These are phyloP conservation scores for Sclerotinia trifoliorum DNA, from an alignment of 2,329 filamentous ascomycete genomes.

Conservation along the genomic window DNA sequence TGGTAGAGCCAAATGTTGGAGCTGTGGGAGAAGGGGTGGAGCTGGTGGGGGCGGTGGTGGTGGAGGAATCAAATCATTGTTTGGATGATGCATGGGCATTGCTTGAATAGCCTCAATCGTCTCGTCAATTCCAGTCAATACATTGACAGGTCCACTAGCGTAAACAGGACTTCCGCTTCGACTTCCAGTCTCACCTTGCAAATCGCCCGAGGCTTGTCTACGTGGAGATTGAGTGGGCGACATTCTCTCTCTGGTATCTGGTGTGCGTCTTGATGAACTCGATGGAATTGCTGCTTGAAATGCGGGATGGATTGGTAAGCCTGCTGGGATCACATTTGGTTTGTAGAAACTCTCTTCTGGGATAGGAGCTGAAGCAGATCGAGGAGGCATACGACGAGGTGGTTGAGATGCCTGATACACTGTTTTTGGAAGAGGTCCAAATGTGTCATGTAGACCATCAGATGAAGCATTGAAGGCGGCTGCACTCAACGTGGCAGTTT, in stretches of 20 bases:
- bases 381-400: slow-evolving; percentile 49
- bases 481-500: slow-evolving; percentile 1
- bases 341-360: slow-evolving; percentile 46
- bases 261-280: slow-evolving; percentile 38
- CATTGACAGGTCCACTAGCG: slow-evolving; percentile 26
- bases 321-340: slow-evolving; percentile 39
- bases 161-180: slow-evolving; percentile 36
- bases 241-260: slow-evolving; percentile 29
- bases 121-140: slow-evolving; percentile 51
- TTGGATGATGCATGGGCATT: slow-evolving; percentile 44
- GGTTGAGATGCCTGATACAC: slow-evolving; percentile 44
- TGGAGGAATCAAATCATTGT: slow-evolving; percentile 51
- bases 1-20: slow-evolving; percentile 60
- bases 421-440: slow-evolving; percentile 39
- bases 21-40: slow-evolving; percentile 58
- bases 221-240: slow-evolving; percentile 33
- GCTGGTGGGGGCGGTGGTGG: slow-evolving; percentile 53
- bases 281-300: slow-evolving; percentile 42
- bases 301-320: slow-evolving; percentile 45
- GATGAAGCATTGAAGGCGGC: slow-evolving; percentile 31
- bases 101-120: slow-evolving; percentile 42
- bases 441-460: slow-evolving; percentile 35
- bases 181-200: slow-evolving; percentile 32
- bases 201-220: slow-evolving; percentile 38
- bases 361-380: slow-evolving; percentile 62